Evolutionary conservation across 2,329 filamentous ascomycete genomes (phyloP).

Genomic region (Colletotrichum chlorophyti): DNA sequence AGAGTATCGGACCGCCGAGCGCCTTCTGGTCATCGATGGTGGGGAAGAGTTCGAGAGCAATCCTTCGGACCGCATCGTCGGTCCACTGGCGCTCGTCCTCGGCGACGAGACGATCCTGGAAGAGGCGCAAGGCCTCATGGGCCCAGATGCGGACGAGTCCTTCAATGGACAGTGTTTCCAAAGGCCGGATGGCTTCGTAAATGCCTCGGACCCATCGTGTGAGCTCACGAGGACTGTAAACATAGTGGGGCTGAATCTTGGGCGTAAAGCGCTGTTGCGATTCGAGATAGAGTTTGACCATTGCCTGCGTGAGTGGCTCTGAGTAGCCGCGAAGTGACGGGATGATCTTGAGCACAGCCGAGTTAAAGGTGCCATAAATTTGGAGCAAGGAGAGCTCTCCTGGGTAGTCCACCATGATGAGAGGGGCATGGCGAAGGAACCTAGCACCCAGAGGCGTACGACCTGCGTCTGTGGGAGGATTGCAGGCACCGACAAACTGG

Average conservation of each 20-base stretch:
- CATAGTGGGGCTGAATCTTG: constrained; percentile 97
- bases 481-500: constrained; percentile 98
- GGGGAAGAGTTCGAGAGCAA: constrained; percentile 91
- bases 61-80: constrained; percentile 82
- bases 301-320: constrained; percentile 91
- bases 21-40: constrained; percentile 92
- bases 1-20: constrained; percentile 90
- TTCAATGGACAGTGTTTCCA: constrained; percentile 87
- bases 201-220: constrained; percentile 97
- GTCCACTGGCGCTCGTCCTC: constrained; percentile 98
- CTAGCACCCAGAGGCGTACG: constrained; percentile 92
- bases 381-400: constrained; percentile 93
- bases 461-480: constrained; percentile 95
- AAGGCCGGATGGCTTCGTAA: constrained; percentile 93
- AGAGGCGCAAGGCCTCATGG: constrained; percentile 92
- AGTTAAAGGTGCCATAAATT: constrained; percentile 99
- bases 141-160: constrained; percentile 97
- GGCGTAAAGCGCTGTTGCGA: constrained; percentile 95
- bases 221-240: constrained; percentile 98
- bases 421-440: constrained; percentile 95
- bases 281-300: constrained; percentile 96
- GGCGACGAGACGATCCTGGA: constrained; percentile 94
- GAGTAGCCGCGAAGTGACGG: constrained; percentile 94
- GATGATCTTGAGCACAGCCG: constrained; percentile 94
- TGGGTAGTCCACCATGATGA: constrained; percentile 99